Percentiles rank a stretch among this genome's conserved stretches.
Evolutionary conservation across 2,329 filamentous ascomycete species (phyloP).

Genomic region (Xylariaceae sp.): DNA sequence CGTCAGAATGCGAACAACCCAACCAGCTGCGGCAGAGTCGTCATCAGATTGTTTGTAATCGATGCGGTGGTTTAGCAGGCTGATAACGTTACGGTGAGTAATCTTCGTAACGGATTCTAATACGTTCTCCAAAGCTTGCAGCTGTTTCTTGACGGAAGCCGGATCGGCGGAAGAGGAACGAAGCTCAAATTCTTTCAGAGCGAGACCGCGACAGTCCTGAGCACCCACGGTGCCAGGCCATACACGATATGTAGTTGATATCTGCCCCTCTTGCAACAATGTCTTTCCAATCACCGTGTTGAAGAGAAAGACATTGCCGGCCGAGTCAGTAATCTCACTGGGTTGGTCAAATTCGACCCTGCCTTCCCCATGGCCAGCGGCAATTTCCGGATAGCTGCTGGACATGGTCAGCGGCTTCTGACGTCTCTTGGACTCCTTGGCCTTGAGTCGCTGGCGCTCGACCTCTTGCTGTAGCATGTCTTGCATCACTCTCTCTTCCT

Average conservation of each 20-base stretch:
- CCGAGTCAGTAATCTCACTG: constrained; percentile 58
- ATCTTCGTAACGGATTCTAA: constrained; percentile 72
- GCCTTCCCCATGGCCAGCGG: constrained; percentile 32
- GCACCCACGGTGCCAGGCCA: constrained; percentile 59
- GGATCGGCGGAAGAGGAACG: constrained; percentile 54
- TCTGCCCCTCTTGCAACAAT: constrained; percentile 59
- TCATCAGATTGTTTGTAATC: constrained; percentile 45
- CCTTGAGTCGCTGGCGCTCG: constrained; percentile 60
- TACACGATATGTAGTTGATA: constrained; percentile 68
- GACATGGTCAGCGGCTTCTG: constrained; percentile 46
- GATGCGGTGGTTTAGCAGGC: constrained; percentile 80
- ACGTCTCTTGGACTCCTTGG: constrained; percentile 60
- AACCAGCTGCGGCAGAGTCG: constrained; percentile 43
- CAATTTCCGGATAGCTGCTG: constrained; percentile 35
- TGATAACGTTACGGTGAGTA: constrained; percentile 71
- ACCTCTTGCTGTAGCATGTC: constrained; percentile 71
- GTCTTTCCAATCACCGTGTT: constrained; percentile 66
- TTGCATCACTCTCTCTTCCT: constrained; percentile 67
- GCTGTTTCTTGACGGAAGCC: constrained; percentile 66
- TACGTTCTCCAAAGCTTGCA: constrained; percentile 71
- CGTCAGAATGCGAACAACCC: constrained; percentile 71
- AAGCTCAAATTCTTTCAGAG: constrained; percentile 68
- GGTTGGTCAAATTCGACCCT: constrained; percentile 62
- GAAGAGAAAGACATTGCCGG: constrained; percentile 63
- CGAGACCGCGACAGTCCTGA: constrained; percentile 58